Evolutionary conservation across 2,329 filamentous ascomycete genomes (phyloP).

Genomic region (Pseudocercospora fijiensis): DNA sequence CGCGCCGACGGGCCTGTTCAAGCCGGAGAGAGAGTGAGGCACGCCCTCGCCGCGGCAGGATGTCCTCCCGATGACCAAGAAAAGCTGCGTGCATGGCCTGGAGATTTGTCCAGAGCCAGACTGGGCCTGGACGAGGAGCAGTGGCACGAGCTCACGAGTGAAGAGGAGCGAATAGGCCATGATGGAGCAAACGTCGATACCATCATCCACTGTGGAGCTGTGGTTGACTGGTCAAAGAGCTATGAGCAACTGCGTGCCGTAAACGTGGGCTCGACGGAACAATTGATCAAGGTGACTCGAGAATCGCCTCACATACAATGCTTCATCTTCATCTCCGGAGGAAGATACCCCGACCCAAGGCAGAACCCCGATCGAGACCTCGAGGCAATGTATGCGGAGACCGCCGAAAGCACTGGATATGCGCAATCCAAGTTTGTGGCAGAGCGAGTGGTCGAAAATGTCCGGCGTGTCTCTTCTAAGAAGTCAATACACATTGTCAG

Average conservation of each 20-base stretch:
- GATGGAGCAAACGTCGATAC: not conserved
- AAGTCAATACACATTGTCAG: not conserved
- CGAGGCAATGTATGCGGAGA: not conserved
- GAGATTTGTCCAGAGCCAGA: not conserved
- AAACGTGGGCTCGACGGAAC: not conserved
- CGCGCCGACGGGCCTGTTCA: not conserved
- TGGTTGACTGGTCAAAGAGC: constrained; percentile 9
- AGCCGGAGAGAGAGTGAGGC: not conserved
- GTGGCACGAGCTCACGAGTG: not conserved
- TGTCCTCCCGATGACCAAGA: not conserved
- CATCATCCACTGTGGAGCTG: constrained; percentile 13
- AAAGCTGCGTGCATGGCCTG: not conserved
- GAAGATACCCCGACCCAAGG: not conserved
- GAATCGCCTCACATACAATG: not conserved
- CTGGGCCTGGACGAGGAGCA: not conserved
- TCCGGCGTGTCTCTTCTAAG: not conserved
- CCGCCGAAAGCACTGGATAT: not conserved
- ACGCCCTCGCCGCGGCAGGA: not conserved
- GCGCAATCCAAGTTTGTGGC: constrained; percentile 3
- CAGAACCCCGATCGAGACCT: not conserved
- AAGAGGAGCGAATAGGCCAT: not conserved
- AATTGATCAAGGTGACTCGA: not conserved
- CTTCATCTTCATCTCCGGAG: not conserved
- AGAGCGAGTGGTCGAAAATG: not conserved
- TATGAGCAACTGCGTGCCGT: constrained; percentile 5